Conservation (phyloP, 495 filamentous ascomycete species). For the Cetradonia linearis region DNA sequence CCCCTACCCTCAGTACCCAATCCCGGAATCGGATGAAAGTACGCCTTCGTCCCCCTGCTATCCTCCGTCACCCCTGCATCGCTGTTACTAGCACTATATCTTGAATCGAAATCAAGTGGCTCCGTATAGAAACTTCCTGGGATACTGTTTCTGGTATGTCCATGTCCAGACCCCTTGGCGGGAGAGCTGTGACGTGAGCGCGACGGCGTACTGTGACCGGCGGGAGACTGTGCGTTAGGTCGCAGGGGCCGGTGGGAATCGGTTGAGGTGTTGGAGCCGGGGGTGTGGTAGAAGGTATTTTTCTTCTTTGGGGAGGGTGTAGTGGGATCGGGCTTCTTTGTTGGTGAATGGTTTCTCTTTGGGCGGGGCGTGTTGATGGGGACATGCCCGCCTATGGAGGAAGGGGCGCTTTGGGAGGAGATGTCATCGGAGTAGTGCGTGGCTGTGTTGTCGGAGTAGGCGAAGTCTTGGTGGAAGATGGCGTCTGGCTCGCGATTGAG, state of each 20-base stretch:
- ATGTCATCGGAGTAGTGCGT: conserved; percentile 26
- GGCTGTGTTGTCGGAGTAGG: conserved; percentile 35
- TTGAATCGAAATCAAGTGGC: conserved; percentile 36
- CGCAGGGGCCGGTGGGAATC: conserved; percentile 46
- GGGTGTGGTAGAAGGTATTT: conserved; percentile 39
- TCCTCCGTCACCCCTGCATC: conserved; percentile 43
- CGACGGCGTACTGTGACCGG: conserved; percentile 29
- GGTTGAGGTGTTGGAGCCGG: conserved; percentile 42
- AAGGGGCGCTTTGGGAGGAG: neutral
- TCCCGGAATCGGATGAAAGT: conserved; percentile 70
- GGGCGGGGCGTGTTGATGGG: conserved; percentile 19
- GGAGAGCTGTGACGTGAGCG: conserved; percentile 26
- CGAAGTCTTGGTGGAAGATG: conserved; percentile 54
- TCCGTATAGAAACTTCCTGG: conserved; percentile 46
- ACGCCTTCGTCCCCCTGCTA: conserved; percentile 66
- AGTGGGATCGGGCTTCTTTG: neutral
- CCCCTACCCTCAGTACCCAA: conserved; percentile 42
- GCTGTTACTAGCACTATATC: conserved; percentile 34
- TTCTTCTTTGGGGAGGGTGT: conserved; percentile 31
- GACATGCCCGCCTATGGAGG: conserved; percentile 23
- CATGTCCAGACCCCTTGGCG: conserved; percentile 24
- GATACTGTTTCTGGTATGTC: conserved; percentile 29
- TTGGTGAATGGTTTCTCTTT: neutral
- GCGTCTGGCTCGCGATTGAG: conserved; percentile 70
- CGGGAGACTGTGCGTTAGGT: conserved; percentile 32